These are phyloP conservation scores for Artemisia argyi DNA, from an alignment of 129 eudicot genomes.

Conservation along the genomic window DNA sequence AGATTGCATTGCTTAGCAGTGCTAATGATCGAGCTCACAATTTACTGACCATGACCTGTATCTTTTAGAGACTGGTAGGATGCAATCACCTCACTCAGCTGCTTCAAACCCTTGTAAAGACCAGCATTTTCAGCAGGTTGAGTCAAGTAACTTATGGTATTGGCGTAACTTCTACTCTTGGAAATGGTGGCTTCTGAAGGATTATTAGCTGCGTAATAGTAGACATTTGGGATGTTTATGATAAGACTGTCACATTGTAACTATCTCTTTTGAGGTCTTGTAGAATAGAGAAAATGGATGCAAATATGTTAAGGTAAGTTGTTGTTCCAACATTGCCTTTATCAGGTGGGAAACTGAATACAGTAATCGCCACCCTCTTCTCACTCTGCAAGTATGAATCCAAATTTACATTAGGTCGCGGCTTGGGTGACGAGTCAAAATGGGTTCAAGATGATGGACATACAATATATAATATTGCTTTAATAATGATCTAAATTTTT, in stretches of 20 bases:
- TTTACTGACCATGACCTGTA: constrained; percentile 91
- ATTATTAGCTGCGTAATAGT: constrained; percentile 95
- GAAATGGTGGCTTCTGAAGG: constrained; percentile 99
- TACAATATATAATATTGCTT: too few relatives aligned
- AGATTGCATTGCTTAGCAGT: constrained; percentile 98
- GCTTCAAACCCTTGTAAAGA: constrained; percentile 96
- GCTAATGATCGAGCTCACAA: constrained; percentile 90
- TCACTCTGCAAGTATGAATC: constrained; percentile 55
- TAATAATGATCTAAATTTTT: too few relatives aligned
- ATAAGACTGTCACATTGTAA: constrained; percentile 84
- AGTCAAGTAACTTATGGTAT: constrained; percentile 92
- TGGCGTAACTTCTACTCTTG: constrained; percentile 91
- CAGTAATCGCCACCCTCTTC: constrained; percentile 93
- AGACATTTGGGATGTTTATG: constrained; percentile 91
- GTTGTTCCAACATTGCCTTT: constrained; percentile 99
- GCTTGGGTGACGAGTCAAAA: too few relatives aligned
- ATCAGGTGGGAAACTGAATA: constrained; percentile 99
- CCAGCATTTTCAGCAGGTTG: constrained; percentile 99
- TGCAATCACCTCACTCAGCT: constrained; percentile 89
- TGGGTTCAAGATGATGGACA: too few relatives aligned
- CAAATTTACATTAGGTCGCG: background rate
- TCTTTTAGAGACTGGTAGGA: constrained; percentile 97
- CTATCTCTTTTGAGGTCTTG: constrained; percentile 82
- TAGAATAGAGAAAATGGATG: constrained; percentile 85
- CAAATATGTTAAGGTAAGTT: constrained; percentile 88